A percentile compares a stretch with the other conserved stretches of the same genome.
Evolutionary conservation across 495 filamentous ascomycete genomes (phyloP).

Genomic region (Aspergillus leporis): DNA sequence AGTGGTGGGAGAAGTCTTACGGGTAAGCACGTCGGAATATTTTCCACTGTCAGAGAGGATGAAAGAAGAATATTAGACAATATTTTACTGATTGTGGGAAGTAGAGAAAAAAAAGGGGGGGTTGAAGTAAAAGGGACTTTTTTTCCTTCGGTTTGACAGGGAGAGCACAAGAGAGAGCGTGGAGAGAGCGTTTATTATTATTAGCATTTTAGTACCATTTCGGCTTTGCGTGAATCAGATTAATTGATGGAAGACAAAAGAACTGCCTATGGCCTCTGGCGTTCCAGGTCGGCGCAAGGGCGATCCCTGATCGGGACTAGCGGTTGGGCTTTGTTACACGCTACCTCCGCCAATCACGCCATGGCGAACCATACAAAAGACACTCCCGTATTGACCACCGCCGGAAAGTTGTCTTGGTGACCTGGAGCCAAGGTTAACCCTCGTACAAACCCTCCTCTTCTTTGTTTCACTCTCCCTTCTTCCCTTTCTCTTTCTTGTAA

Average conservation of each 20-base stretch:
- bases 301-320: not conserved
- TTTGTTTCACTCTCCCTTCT: not conserved
- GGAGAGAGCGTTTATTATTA: not conserved
- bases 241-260: conserved; percentile 3
- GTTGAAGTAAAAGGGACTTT: conserved; percentile 6
- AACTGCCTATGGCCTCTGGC: not conserved
- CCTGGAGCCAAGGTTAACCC: not conserved
- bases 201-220: not conserved
- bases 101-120: conserved; percentile 19
- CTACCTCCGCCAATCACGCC: not conserved
- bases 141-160: not conserved
- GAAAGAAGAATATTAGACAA: not conserved
- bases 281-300: not conserved
- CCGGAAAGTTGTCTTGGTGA: too few relatives aligned
- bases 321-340: not conserved
- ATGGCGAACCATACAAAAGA: not conserved
- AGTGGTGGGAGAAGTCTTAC: not conserved
- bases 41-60: not conserved
- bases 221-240: conserved; percentile 1
- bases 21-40: conserved; percentile 2
- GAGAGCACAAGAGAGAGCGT: not conserved
- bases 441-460: not conserved
- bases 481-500: not conserved
- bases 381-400: too few relatives aligned
- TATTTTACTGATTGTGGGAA: not conserved